Base-by-base conservation (phyloP, 169 alveolate genomes). In the Plasmodium malariae region DNA sequence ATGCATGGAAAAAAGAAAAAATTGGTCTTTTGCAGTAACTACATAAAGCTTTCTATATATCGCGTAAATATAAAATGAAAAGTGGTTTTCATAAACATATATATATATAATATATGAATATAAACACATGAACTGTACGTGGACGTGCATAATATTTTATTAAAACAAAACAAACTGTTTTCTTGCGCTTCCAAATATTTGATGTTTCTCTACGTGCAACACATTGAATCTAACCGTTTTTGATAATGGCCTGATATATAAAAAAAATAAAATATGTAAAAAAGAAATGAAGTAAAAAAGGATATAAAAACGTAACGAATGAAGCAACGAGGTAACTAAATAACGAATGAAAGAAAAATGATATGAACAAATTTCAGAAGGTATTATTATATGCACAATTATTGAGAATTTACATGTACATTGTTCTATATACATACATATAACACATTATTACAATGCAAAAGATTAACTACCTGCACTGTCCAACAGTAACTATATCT, bases 201-300 rank as follows among this genome's bases (percentile, higher is more conserved):
- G 99, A 95, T 98, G 98, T 95, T 97, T 97, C 95, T 98, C 99
- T 65, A 98, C 99, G 96, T 98, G 97, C 91, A 98, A 93, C 62
- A 98, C 99, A 96, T 98, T 98, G 97, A 99, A 99, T 93, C 99
- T 96, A 57, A 99, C 99, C 37, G 99, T 98, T 97, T 99, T 99
- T 48, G 99, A 97, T 69, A 99, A 96, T 36, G 99, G 99, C 88
- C 99, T 97, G 95, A 83, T 88, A 90, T 93, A 95, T 45, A 94
- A 95, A 49, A 94, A 92, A 71, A 96, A 95, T 37, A 94, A 95
- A 67, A 96, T 51, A 1, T 17, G 7, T 55, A 55, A n/a, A 55
- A 7, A 17, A 55, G 26, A 7, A 17, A 17, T 0, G 21, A 55
- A 17, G 26, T 12, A 55, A 2, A 2, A 95, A 76, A 94, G n/a